phyloP scores from a whole-genome alignment of 495 filamentous ascomycete species.

The Talaromyces borbonicus region DNA sequence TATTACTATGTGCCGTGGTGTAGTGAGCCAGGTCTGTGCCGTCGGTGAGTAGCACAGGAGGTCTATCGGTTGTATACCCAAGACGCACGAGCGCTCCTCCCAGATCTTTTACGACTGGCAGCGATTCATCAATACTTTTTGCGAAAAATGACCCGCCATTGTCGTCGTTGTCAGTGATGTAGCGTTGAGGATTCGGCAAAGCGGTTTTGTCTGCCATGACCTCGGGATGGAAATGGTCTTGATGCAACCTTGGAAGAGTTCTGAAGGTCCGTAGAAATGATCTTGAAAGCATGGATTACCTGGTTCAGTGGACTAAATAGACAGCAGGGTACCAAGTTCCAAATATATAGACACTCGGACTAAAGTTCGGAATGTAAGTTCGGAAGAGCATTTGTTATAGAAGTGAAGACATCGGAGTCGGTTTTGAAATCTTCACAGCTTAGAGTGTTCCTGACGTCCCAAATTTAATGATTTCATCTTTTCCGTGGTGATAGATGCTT shows the following conservation, averaged over 20 bases:
- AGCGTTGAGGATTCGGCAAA: slow-evolving; percentile 6
- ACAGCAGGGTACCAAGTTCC: too few species aligned
- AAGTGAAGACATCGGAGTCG: background rate
- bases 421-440: too few species aligned
- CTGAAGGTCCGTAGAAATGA: too few species aligned
- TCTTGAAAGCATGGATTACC: too few species aligned
- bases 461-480: too few species aligned
- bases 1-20: background rate
- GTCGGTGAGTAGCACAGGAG: slow-evolving; percentile 6
- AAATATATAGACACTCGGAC: background rate
- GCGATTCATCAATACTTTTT: background rate
- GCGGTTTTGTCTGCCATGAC: background rate
- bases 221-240: too few species aligned
- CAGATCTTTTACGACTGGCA: slow-evolving; percentile 4
- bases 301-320: too few species aligned
- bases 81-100: slow-evolving; percentile 4
- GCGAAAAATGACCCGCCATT: slow-evolving; percentile 8
- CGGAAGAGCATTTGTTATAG: background rate
- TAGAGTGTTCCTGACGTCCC: too few species aligned
- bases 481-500: too few species aligned
- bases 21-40: slow-evolving; percentile 6
- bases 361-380: background rate
- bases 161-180: slow-evolving; percentile 9
- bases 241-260: too few species aligned
- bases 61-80: slow-evolving; percentile 4